Evolutionary conservation across 1,139 yeast species (phyloP).

Genomic region (Candida anutae): DNA sequence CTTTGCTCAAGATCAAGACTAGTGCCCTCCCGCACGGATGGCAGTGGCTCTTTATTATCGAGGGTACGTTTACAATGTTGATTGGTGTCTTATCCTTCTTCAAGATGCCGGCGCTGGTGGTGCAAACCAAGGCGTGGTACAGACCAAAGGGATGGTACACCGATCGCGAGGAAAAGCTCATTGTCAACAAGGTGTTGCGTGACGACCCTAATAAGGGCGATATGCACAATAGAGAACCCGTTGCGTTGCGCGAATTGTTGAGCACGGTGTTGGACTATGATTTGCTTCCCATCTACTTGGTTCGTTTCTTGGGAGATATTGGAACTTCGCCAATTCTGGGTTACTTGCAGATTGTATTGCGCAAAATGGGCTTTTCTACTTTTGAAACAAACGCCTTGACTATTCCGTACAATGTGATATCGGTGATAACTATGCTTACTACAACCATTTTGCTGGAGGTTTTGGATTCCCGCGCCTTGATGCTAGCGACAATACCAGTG

Average conservation of each 20-base stretch:
- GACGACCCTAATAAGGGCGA: slow-evolving; percentile 68
- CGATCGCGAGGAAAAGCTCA: slow-evolving; percentile 53
- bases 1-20: slow-evolving; percentile 35
- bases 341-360: slow-evolving; percentile 48
- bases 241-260: slow-evolving; percentile 31
- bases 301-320: slow-evolving; percentile 42
- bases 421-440: slow-evolving; percentile 28
- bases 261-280: slow-evolving; percentile 44
- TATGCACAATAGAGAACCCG: slow-evolving; percentile 57
- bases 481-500: slow-evolving; percentile 10
- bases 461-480: slow-evolving; percentile 26
- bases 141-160: slow-evolving; percentile 56
- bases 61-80: slow-evolving; percentile 48
- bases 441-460: slow-evolving; percentile 35
- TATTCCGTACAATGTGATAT: slow-evolving; percentile 41
- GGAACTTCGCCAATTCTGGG: slow-evolving; percentile 31
- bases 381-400: slow-evolving; percentile 46
- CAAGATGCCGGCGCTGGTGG: slow-evolving; percentile 54
- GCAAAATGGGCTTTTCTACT: slow-evolving; percentile 47
- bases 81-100: slow-evolving; percentile 48
- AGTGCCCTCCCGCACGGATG: slow-evolving; percentile 41
- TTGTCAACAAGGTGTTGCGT: slow-evolving; percentile 53
- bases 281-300: slow-evolving; percentile 45
- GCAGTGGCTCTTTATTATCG: slow-evolving; percentile 61
- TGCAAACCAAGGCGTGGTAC: slow-evolving; percentile 46